A percentile compares a stretch with the other conserved stretches of the same genome.
Evolutionary conservation across 202 grass and related monocot genomes (phyloP).

Genomic region (Setaria viridis): DNA sequence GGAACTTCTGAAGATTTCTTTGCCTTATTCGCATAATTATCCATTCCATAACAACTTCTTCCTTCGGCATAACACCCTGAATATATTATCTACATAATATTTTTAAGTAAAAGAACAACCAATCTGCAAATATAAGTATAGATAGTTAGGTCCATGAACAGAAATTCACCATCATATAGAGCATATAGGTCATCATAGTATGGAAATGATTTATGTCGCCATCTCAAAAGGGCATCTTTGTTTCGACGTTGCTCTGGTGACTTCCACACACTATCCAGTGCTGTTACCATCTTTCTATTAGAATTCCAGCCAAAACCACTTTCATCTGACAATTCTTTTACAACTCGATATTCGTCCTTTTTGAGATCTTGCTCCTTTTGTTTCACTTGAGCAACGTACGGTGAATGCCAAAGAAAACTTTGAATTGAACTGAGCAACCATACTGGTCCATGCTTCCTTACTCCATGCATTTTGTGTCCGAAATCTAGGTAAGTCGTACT

Average conservation of each 20-base stretch:
- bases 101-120: neutral
- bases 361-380: slow-evolving; percentile 44
- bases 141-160: neutral
- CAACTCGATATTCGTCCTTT: neutral
- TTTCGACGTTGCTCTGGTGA: neutral
- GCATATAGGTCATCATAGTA: slow-evolving; percentile 23
- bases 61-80: neutral
- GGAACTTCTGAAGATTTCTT: neutral
- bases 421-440: neutral
- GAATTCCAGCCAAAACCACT: slow-evolving; percentile 41
- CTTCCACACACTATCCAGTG: neutral
- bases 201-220: slow-evolving; percentile 33
- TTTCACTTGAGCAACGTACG: neutral
- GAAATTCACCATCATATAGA: slow-evolving; percentile 26
- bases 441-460: slow-evolving; percentile 32
- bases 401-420: neutral
- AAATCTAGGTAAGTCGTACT: neutral
- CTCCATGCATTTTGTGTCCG: slow-evolving; percentile 43
- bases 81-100: neutral
- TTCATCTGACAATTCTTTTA: slow-evolving; percentile 9
- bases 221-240: neutral
- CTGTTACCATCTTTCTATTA: slow-evolving; percentile 1
- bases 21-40: slow-evolving; percentile 16
- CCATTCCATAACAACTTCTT: slow-evolving; percentile 24
- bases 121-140: neutral